Base-by-base conservation (phyloP, 768 basidiomycete species). In the Cystoderma amianthinum region DNA sequence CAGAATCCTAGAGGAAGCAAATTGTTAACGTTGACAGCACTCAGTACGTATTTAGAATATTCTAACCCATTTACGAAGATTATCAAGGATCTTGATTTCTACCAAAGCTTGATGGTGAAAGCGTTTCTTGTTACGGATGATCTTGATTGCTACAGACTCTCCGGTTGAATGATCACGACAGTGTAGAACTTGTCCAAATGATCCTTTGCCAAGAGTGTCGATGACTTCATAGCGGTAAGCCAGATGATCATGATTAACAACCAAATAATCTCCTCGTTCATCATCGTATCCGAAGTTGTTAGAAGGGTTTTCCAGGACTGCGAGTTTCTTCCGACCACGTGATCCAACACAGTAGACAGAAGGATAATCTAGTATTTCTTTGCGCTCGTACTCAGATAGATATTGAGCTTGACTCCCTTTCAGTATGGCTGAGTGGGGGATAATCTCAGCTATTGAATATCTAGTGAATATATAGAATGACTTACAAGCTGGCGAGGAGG, bases 21-120 rank as follows among this genome's bases (percentile, higher is more conserved):
- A 38, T 36, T 18, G 42, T 46, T 36, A 48, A 45, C 17, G n/a
- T n/a, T n/a, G n/a, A n/a, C n/a, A n/a, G n/a, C n/a, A n/a, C n/a
- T n/a, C n/a, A n/a, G n/a, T n/a, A n/a, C 38, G 13, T 28, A 22
- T 22, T 18, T 5, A 18, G 9, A 41, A 21, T 5, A 20, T n/a
- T 68, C 84, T 43, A 53, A 91, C 94, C 96, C 96, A 98, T 87
- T 94, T 92, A 21, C 88, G 80, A 50, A 98, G 71, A 58, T 89
- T 97, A 52, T 97, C 92, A 47, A 99, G 67, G 44, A 99, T 97
- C 65, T 97, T 97, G 64, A 98, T 95, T 66, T 98, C 96, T n/a
- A 98, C 94, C 33, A 98, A 61, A 1, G 95, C 96, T 60, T 98
- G 96, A 53, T 95, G 90, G 59, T 98, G 94, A 69, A 98, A 98